These are phyloP conservation scores for Pichia rugopelliculosa DNA, from an alignment of 805 yeast species.

Conservation along the genomic window DNA sequence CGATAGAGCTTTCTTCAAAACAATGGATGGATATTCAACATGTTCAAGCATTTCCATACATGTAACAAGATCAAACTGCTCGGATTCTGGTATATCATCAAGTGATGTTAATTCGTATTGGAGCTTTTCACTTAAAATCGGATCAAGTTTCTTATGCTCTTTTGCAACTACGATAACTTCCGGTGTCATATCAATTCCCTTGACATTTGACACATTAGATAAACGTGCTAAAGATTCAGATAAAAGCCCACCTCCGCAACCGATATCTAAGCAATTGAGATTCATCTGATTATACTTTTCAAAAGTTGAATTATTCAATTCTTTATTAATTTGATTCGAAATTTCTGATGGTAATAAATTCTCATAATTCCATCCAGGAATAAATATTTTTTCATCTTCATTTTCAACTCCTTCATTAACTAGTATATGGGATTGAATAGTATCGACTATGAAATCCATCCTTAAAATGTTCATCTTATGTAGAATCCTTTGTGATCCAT, in stretches of 20 bases:
- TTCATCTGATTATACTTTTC: slow-evolving; percentile 30
- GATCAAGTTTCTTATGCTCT: slow-evolving; percentile 60
- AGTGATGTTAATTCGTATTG: slow-evolving; percentile 54
- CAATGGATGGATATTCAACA: slow-evolving; percentile 75
- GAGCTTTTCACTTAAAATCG: slow-evolving; percentile 42
- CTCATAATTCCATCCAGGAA: slow-evolving; percentile 66
- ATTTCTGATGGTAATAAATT: slow-evolving; percentile 59
- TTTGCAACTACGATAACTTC: slow-evolving; percentile 80
- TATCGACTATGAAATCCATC: slow-evolving; percentile 75
- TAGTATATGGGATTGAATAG: slow-evolving; percentile 38
- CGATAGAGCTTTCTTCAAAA: slow-evolving; percentile 58
- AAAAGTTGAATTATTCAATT: slow-evolving; percentile 42
- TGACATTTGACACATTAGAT: slow-evolving; percentile 52
- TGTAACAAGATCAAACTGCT: slow-evolving; percentile 68
- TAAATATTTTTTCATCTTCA: slow-evolving; percentile 44
- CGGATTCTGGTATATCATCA: slow-evolving; percentile 43
- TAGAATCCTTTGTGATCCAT: slow-evolving; percentile 87
- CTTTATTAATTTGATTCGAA: slow-evolving; percentile 37
- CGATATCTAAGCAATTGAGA: slow-evolving; percentile 70
- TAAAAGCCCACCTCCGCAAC: slow-evolving; percentile 98
- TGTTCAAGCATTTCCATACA: slow-evolving; percentile 95
- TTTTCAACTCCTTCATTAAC: slow-evolving; percentile 34
- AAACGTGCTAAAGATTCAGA: slow-evolving; percentile 82
- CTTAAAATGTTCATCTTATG: slow-evolving; percentile 91
- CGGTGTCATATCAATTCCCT: slow-evolving; percentile 78